Percentiles rank a stretch among this genome's conserved stretches.
These are phyloP conservation scores for Pseudogymnoascus verrucosus DNA, from an alignment of 2,329 filamentous ascomycete species.

Conservation along the genomic window DNA sequence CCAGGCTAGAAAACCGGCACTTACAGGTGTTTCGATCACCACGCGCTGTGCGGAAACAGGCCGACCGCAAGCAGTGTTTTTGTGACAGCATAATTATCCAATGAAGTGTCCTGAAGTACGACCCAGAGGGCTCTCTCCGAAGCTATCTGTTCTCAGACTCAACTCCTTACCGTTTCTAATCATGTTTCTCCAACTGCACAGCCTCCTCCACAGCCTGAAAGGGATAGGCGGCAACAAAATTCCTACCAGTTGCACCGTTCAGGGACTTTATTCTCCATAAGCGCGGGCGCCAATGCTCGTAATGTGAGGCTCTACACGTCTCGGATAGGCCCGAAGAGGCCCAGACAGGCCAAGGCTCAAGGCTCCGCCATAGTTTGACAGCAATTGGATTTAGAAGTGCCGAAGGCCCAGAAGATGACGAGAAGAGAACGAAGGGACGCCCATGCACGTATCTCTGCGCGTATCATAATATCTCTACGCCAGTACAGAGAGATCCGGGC, in stretches of 20 bases:
- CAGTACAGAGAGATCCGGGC: too few species aligned
- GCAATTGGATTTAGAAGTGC: neutral
- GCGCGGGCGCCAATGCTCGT: neutral
- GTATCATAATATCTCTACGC: neutral
- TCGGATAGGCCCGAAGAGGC: neutral
- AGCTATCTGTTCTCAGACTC: neutral
- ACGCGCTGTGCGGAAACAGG: neutral
- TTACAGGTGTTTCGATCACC: slow-evolving; percentile 1
- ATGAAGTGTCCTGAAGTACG: neutral
- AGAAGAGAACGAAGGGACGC: neutral
- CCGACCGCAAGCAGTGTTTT: neutral
- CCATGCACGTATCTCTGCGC: neutral
- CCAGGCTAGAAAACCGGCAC: neutral
- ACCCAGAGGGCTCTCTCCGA: neutral
- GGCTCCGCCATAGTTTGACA: neutral
- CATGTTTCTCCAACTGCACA: neutral
- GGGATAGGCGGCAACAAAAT: neutral
- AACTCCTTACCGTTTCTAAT: slow-evolving; percentile 3
- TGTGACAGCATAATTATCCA: neutral
- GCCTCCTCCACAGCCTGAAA: neutral
- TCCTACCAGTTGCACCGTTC: neutral
- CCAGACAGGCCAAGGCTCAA: neutral
- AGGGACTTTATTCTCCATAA: neutral
- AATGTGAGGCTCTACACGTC: neutral
- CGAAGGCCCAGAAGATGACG: neutral